phyloP scores from a whole-genome alignment of 345 rosid genomes.

The Eucalyptus cloeziana region DNA sequence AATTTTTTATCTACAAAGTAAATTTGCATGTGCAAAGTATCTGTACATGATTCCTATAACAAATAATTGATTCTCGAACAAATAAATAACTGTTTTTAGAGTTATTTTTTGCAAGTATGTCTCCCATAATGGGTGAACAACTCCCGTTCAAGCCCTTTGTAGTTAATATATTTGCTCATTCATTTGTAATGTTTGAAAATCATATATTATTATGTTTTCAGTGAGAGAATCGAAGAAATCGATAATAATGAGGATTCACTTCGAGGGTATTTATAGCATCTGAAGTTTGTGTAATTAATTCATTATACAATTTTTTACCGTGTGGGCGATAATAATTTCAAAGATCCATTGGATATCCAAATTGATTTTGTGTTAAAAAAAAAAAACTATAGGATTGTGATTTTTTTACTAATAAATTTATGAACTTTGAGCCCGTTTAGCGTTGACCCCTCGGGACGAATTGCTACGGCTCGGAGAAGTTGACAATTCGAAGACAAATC shows the following conservation, averaged over 20 bases:
- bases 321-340: rapidly evolving
- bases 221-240: rapidly evolving
- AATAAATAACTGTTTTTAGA: background rate
- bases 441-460: background rate
- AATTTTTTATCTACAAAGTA: background rate
- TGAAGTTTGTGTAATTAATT: rapidly evolving
- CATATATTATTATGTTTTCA: rapidly evolving
- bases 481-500: background rate
- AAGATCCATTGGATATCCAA: background rate
- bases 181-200: rapidly evolving
- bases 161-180: rapidly evolving
- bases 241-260: background rate
- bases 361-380: background rate
- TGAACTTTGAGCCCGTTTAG: background rate
- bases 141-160: too few relatives aligned
- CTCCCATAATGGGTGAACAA: too few relatives aligned
- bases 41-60: background rate
- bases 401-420: background rate
- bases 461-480: background rate
- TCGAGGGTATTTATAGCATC: rapidly evolving
- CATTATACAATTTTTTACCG: rapidly evolving
- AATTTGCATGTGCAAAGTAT: too few relatives aligned
- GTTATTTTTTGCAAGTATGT: too few relatives aligned
- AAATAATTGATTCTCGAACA: background rate
- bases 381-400: background rate